Conservation (phyloP, 352 stramenopile genomes). For the Phytopythium boreale region DNA sequence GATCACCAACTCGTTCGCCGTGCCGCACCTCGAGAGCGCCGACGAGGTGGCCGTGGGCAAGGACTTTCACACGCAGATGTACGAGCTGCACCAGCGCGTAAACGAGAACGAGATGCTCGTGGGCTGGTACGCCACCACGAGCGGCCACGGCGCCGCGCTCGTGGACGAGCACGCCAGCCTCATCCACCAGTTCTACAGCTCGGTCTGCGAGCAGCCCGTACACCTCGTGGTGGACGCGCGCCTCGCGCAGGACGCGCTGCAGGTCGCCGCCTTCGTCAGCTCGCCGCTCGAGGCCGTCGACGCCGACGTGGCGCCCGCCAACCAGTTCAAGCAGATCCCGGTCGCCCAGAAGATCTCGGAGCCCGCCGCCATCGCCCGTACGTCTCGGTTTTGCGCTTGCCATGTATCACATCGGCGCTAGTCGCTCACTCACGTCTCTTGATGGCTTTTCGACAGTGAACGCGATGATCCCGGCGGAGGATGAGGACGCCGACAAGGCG, state of each 20-base stretch:
- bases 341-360: constrained; percentile 91
- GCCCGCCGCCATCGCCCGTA: constrained; percentile 92
- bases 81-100: constrained; percentile 92
- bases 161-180: constrained; percentile 93
- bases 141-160: constrained; percentile 38
- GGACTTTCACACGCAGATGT: constrained; percentile 98
- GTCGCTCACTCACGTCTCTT: not conserved
- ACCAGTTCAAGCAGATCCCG: constrained; percentile 93
- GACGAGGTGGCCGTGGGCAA: constrained; percentile 97
- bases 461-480: constrained; percentile 61
- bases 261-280: constrained; percentile 91
- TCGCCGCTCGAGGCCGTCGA: constrained; percentile 90
- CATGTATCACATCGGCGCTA: no score
- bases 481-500: constrained; percentile 25
- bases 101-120: constrained; percentile 95
- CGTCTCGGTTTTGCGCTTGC: no score
- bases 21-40: constrained; percentile 95
- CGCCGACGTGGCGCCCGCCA: constrained; percentile 71
- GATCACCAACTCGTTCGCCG: constrained; percentile 96
- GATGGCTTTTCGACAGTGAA: constrained; percentile 36
- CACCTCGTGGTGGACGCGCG: constrained; percentile 96
- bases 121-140: constrained; percentile 93
- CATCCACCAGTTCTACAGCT: constrained; percentile 98
- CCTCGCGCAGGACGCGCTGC: constrained; percentile 75
- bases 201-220: constrained; percentile 89